Conservation (phyloP, 2,329 filamentous ascomycete species). For the Pyrenophora tritici-repentis region DNA sequence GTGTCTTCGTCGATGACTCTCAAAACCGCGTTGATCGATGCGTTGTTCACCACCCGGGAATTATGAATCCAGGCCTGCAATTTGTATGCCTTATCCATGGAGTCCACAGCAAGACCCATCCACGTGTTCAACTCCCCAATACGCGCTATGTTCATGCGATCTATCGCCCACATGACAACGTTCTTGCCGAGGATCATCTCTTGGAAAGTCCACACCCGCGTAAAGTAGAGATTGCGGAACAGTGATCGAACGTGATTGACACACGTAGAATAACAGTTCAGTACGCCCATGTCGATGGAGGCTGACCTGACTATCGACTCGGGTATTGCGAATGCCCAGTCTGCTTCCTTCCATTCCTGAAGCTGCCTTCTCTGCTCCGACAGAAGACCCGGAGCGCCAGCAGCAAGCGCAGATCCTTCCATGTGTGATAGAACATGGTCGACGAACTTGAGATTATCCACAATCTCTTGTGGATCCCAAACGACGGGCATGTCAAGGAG, state of each 20-base stretch:
- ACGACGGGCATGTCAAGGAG: slow-evolving; percentile 6
- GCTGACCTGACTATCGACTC: slow-evolving; percentile 4
- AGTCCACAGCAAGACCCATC: slow-evolving; percentile 7
- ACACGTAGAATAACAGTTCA: slow-evolving; percentile 10
- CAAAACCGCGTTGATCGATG: slow-evolving; percentile 2
- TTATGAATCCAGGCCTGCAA: not conserved
- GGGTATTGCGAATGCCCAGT: slow-evolving; percentile 3
- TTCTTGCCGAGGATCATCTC: slow-evolving; percentile 13
- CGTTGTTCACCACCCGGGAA: not conserved
- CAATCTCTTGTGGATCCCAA: slow-evolving; percentile 9
- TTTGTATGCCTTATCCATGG: slow-evolving; percentile 6
- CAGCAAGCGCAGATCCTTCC: slow-evolving; percentile 5
- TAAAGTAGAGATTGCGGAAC: slow-evolving; percentile 8
- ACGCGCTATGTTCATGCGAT: not conserved
- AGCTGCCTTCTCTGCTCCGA: slow-evolving; percentile 1
- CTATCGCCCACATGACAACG: slow-evolving; percentile 9
- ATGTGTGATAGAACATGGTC: slow-evolving; percentile 7
- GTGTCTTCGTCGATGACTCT: slow-evolving; percentile 4
- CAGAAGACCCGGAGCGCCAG: slow-evolving; percentile 2
- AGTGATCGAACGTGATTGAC: slow-evolving; percentile 6
- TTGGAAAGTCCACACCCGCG: slow-evolving; percentile 9
- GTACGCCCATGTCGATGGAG: slow-evolving; percentile 7
- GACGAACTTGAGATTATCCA: slow-evolving; percentile 9
- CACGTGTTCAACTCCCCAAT: slow-evolving; percentile 7
- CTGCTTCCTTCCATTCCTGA: not conserved